Evolutionary conservation across 2,329 filamentous ascomycete genomes (phyloP).

Genomic region (Pseudogymnoascus sp.): DNA sequence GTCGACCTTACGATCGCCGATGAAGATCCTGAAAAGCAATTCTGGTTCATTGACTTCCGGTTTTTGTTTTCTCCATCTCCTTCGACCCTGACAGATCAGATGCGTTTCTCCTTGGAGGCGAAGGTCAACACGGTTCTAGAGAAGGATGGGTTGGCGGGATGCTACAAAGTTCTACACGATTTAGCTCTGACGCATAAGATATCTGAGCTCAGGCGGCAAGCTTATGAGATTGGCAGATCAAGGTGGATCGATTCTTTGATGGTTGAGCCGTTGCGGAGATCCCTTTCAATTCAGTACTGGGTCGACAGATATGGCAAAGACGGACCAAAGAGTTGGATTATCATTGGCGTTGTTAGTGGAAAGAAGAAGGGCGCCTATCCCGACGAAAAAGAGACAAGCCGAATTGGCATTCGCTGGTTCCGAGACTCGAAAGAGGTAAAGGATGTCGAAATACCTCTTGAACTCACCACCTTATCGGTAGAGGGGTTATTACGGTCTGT

Average conservation of each 20-base stretch:
- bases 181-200: conserved; percentile 87
- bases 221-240: conserved; percentile 55
- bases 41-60: conserved; percentile 89
- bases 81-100: conserved; percentile 47
- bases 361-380: conserved; percentile 34
- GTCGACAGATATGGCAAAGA: conserved; percentile 45
- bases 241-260: conserved; percentile 72
- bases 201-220: conserved; percentile 70
- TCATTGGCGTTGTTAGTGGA: conserved; percentile 71
- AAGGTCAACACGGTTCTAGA: conserved; percentile 64
- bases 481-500: conserved; percentile 66
- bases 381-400: conserved; percentile 41
- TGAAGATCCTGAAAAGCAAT: conserved; percentile 73
- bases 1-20: conserved; percentile 85
- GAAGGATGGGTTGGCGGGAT: conserved; percentile 64
- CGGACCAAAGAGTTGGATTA: conserved; percentile 78
- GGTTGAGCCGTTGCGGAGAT: conserved; percentile 71
- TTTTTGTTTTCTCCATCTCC: conserved; percentile 70
- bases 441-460: conserved; percentile 56
- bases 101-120: conserved; percentile 59
- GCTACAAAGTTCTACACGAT: conserved; percentile 81
- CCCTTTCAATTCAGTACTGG: conserved; percentile 89
- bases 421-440: conserved; percentile 68
- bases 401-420: conserved; percentile 68
- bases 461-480: conserved; percentile 59